Evolutionary conservation across 352 stramenopile species (phyloP).

Genomic region (Globisporangium okanoganense): DNA sequence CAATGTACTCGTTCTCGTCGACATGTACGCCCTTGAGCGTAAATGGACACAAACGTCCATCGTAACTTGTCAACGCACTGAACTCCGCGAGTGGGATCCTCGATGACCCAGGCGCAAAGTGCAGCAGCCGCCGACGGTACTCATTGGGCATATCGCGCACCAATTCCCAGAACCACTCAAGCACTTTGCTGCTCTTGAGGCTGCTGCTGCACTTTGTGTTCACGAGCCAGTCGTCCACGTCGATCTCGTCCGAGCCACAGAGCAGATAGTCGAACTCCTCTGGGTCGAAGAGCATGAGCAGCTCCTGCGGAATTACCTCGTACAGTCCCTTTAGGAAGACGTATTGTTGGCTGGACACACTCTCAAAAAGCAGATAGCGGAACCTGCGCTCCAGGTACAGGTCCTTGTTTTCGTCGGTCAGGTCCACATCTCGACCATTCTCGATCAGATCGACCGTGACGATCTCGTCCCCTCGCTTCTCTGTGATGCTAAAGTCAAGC

Average conservation of each 20-base stretch:
- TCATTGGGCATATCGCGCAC: too few relatives aligned
- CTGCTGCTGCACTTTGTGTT: too few relatives aligned
- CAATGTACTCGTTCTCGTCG: too few relatives aligned
- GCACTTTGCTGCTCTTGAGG: too few relatives aligned
- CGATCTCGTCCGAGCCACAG: conserved; percentile 78
- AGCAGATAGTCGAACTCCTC: conserved; percentile 83
- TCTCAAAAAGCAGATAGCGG: conserved; percentile 86
- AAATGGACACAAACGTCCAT: too few relatives aligned
- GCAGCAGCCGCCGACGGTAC: too few relatives aligned
- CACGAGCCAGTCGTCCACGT: background rate
- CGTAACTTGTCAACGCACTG: too few relatives aligned
- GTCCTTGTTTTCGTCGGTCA: background rate
- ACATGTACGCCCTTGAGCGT: too few relatives aligned
- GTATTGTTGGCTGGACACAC: conserved; percentile 74
- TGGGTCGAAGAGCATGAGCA: conserved; percentile 94
- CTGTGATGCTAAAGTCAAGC: background rate
- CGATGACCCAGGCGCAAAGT: too few relatives aligned
- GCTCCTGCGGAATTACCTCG: conserved; percentile 89
- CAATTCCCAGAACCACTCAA: too few relatives aligned
- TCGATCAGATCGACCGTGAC: background rate
- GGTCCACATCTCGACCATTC: background rate
- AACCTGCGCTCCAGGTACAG: too few relatives aligned
- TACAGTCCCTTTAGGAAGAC: conserved; percentile 91
- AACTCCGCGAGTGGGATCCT: too few relatives aligned
- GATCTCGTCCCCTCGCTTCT: background rate